phyloP scores from a whole-genome alignment of 257 asterid species.

The Osmanthus fragrans region DNA sequence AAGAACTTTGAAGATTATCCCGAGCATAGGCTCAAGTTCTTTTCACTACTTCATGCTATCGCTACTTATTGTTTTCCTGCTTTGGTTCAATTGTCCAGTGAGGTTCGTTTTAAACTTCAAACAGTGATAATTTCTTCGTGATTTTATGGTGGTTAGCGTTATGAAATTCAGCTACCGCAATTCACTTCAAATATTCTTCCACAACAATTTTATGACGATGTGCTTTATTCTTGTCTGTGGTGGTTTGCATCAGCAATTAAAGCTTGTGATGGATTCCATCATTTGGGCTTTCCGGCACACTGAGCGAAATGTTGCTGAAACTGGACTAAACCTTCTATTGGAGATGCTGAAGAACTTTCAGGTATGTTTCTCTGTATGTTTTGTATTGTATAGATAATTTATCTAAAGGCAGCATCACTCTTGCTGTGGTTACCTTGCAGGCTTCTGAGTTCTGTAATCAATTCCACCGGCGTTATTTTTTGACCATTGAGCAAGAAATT shows the following conservation, averaged over 20 bases:
- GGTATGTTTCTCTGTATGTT: slow-evolving; percentile 40
- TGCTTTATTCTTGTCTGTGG: slow-evolving; percentile 15
- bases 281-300: slow-evolving; percentile 99
- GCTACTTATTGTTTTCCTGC: slow-evolving; percentile 94
- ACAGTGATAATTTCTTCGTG: slow-evolving; percentile 5
- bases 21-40: slow-evolving; percentile 96
- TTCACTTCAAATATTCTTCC: slow-evolving; percentile 5
- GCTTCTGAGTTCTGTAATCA: slow-evolving; percentile 79
- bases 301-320: slow-evolving; percentile 96
- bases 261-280: slow-evolving; percentile 96
- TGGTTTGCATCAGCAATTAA: slow-evolving; percentile 69
- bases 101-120: slow-evolving; percentile 46
- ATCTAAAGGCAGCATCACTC: slow-evolving; percentile 14
- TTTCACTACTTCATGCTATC: slow-evolving; percentile 90
- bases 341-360: slow-evolving; percentile 96
- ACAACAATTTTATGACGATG: neutral
- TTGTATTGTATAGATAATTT: neutral
- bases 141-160: neutral
- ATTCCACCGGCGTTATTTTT: slow-evolving; percentile 76
- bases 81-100: slow-evolving; percentile 81
- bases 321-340: slow-evolving; percentile 85
- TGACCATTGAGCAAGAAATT: slow-evolving; percentile 90
- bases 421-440: slow-evolving; percentile 48
- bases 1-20: slow-evolving; percentile 98
- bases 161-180: neutral